A percentile compares a stretch with the other conserved stretches of the same genome.
phyloP scores from a whole-genome alignment of 257 asterid species.

The Ajuga chamaepitys region DNA sequence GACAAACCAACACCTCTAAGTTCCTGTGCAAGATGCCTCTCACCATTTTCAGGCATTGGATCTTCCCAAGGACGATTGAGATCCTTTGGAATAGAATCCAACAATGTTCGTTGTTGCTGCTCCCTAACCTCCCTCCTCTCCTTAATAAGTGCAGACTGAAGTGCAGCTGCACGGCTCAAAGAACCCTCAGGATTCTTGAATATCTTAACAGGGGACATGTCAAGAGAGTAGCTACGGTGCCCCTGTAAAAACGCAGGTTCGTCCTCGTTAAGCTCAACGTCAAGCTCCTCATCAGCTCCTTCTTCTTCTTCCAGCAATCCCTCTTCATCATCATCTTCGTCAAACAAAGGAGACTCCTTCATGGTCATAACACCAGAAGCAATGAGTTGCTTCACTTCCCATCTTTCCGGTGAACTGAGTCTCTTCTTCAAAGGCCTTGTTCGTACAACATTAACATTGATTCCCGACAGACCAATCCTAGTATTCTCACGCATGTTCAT shows the following conservation, averaged over 20 bases:
- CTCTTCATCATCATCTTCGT: conserved; percentile 74
- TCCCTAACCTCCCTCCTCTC: conserved; percentile 97
- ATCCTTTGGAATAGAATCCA: conserved; percentile 97
- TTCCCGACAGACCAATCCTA: conserved; percentile 80
- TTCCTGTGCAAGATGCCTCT: conserved; percentile 98
- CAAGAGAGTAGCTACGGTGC: conserved; percentile 70
- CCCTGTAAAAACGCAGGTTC: conserved; percentile 89
- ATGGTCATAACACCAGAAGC: conserved; percentile 80
- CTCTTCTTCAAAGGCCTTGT: conserved; percentile 78
- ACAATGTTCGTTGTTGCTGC: conserved; percentile 85
- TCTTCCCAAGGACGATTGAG: conserved; percentile 98
- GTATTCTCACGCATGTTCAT: conserved; percentile 46
- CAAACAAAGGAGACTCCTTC: conserved; percentile 70
- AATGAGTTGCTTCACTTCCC: conserved; percentile 92
- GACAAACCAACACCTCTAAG: no score
- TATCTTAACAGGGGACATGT: conserved; percentile 90
- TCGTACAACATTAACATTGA: conserved; percentile 48
- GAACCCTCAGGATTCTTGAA: conserved; percentile 95
- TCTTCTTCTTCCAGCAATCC: conserved; percentile 89
- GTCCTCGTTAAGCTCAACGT: conserved; percentile 83
- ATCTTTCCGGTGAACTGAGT: conserved; percentile 93
- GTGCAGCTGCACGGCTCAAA: conserved; percentile 92
- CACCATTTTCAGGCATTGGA: conserved; percentile 98
- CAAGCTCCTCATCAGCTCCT: conserved; percentile 92
- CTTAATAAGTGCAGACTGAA: conserved; percentile 82